These are phyloP conservation scores for Metarhizium robertsii DNA, from an alignment of 2,329 filamentous ascomycete genomes.

Conservation along the genomic window DNA sequence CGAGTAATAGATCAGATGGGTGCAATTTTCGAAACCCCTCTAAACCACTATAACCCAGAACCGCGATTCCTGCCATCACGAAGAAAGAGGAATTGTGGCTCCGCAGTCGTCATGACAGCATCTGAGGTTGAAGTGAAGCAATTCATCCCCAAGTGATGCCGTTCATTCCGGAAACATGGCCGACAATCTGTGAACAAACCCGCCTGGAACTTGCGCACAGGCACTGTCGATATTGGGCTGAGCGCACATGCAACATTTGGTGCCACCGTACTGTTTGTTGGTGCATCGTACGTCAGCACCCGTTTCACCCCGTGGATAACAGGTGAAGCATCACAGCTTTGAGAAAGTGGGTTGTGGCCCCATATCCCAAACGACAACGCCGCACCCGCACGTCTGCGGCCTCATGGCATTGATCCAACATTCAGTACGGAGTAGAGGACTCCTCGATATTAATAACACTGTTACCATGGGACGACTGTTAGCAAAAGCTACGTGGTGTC, in stretches of 20 bases:
- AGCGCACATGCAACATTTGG: neutral
- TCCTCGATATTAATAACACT: neutral
- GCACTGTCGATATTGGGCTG: neutral
- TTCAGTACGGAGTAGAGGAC: neutral
- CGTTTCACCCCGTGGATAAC: neutral
- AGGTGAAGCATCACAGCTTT: neutral
- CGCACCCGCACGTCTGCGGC: neutral
- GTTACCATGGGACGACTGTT: neutral
- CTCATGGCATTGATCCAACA: neutral
- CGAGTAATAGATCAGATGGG: neutral
- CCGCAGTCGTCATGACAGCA: too few species aligned
- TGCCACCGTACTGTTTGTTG: too few species aligned
- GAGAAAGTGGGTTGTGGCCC: neutral
- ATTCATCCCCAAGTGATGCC: neutral
- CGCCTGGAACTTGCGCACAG: neutral
- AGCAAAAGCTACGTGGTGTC: neutral
- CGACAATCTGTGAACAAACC: neutral
- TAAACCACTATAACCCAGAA: too few species aligned
- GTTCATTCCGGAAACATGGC: neutral
- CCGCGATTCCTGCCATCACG: too few species aligned
- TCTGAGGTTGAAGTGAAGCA: too few species aligned
- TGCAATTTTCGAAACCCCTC: too few species aligned
- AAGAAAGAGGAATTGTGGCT: too few species aligned
- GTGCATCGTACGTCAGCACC: neutral
- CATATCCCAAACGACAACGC: neutral